Evolutionary conservation across 768 basidiomycete genomes (phyloP), one percentile per base, ranked within the genome.

Genomic region (Lyophyllum atratum): DNA sequence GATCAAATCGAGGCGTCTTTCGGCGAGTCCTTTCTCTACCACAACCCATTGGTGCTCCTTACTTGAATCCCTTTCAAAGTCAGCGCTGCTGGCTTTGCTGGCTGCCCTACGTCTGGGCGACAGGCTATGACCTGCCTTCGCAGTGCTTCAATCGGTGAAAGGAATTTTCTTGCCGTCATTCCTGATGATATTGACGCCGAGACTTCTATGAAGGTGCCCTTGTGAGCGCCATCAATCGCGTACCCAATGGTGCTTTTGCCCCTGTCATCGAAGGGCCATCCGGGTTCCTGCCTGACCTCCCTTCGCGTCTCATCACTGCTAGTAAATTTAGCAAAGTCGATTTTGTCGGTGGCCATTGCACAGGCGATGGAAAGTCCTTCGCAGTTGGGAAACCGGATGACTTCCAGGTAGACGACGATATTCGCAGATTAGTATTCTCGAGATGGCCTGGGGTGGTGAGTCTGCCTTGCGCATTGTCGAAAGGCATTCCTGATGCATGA

Each of bases 351-450:
- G 76, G 76, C 5, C 77, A 79, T 55, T 78, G 76, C 52, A 74
- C 75, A 0, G 76, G 76, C 17, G 77, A 79, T 52, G 76, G 77
- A 5, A 73, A 70, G 29, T 76, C 76, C 4, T 79, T 79, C 53
- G 75, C 72, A 5, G 71, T 66, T 14, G 75, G 74, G 14, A 65
- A 62, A 24, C 76, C 78, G 0, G 62, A 62, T 4, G 68, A 75
- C 4, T 74, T 78, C 42, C 59, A 70, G 7, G 76, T 75, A 3
- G 76, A 77, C n/a, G 74, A 73, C 3, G 75, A 79, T 54, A 64
- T 78, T 9, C 66, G 72, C 14, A 59, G 61, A n/a, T 52, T 70
- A 8, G 65, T 74, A 6, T 75, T 76, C 52, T 60, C 65, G 3
- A 65, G 73, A 34, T 77, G 71, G 71, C 71, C 73, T 10, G 64